Conservation (phyloP, 176 grass and related monocot species). For the Alopecurus myosuroides region DNA sequence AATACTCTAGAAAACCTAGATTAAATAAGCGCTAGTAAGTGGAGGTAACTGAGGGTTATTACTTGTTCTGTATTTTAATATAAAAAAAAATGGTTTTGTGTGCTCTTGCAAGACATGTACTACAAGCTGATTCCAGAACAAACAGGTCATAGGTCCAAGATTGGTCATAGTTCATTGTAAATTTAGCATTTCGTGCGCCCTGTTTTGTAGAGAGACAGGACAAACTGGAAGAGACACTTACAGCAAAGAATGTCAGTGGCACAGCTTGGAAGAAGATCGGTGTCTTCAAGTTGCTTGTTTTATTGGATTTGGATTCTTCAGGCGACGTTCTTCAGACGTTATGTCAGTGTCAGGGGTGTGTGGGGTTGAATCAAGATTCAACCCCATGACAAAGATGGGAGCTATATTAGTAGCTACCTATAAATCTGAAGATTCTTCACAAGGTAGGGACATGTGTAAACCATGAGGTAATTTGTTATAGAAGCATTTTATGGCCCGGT, state of each 20-base stretch:
- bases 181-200: neutral
- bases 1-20: neutral
- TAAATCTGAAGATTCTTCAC: neutral
- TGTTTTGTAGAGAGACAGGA: neutral
- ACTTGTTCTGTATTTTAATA: neutral
- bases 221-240: slow-evolving; percentile 5
- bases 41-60: neutral
- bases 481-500: neutral
- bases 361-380: neutral
- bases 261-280: neutral
- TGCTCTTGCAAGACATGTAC: slow-evolving; percentile 13
- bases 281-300: slow-evolving; percentile 18
- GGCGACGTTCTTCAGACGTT: slow-evolving; percentile 18
- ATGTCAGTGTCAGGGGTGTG: neutral
- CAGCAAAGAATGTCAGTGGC: slow-evolving; percentile 2
- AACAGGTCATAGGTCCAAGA: slow-evolving; percentile 5
- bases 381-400: neutral
- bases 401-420: neutral
- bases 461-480: neutral
- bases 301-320: slow-evolving; percentile 12
- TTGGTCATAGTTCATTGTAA: neutral
- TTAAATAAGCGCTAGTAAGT: neutral
- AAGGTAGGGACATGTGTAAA: neutral
- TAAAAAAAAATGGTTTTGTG: neutral
- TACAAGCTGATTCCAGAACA: slow-evolving; percentile 14